These are phyloP conservation scores for Candida dendrica DNA, from an alignment of 805 yeast genomes.

Conservation along the genomic window DNA sequence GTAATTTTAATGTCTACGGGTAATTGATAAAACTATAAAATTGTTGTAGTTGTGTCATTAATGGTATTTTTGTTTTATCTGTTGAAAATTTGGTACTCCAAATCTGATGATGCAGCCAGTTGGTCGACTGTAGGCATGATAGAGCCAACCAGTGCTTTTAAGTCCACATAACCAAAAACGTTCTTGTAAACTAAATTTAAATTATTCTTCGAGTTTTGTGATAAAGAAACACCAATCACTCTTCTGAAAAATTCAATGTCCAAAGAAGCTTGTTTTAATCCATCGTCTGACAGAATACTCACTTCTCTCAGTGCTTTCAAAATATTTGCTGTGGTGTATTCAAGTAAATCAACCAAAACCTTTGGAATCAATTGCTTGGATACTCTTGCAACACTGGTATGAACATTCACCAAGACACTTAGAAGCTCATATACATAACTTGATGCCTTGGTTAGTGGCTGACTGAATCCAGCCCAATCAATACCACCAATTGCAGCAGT, in stretches of 20 bases:
- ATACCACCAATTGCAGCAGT: conserved; percentile 31
- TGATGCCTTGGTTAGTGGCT: conserved; percentile 32
- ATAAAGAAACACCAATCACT: conserved; percentile 15
- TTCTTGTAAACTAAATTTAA: conserved; percentile 16
- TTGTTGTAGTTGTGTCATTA: background rate
- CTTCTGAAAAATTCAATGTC: conserved; percentile 46
- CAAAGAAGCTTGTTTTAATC: conserved; percentile 42
- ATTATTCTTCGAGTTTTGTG: conserved; percentile 6
- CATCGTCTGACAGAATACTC: conserved; percentile 38
- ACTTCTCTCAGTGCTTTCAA: conserved; percentile 34
- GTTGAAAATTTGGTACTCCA: conserved; percentile 17
- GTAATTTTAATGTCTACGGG: background rate
- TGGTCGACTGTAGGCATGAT: conserved; percentile 11
- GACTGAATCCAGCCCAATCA: conserved; percentile 34
- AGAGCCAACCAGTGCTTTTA: conserved; percentile 1
- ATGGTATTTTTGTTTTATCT: background rate
- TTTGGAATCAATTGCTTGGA: conserved; percentile 38
- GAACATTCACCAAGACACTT: conserved; percentile 42
- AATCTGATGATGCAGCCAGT: conserved; percentile 11
- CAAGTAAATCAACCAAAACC: conserved; percentile 39
- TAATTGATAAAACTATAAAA: too few relatives aligned
- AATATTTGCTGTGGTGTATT: conserved; percentile 28
- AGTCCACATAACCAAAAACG: conserved; percentile 4
- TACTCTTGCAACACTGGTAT: conserved; percentile 41
- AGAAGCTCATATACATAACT: conserved; percentile 42